A percentile compares a stretch with the other conserved stretches of the same genome.
Evolutionary conservation across 495 filamentous ascomycete genomes (phyloP).

Genomic region (Hyphodiscus hymeniophilus): DNA sequence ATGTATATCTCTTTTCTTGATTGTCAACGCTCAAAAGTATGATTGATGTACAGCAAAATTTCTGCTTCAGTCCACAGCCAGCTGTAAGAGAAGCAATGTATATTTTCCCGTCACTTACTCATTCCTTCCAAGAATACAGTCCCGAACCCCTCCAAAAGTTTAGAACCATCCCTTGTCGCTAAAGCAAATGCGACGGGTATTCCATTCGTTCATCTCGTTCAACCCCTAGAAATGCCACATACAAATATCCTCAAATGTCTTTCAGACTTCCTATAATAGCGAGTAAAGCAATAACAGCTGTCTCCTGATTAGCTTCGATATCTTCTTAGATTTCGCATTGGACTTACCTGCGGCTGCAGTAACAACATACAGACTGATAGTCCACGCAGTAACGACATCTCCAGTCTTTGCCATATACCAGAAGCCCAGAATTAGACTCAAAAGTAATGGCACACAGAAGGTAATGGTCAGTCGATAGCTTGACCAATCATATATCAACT

Average conservation of each 20-base stretch:
- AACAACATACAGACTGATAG: constrained; percentile 15
- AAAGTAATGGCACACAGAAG: constrained; percentile 7
- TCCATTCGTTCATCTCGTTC: too few species aligned
- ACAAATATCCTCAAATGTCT: constrained; percentile 9
- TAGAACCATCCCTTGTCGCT: too few species aligned
- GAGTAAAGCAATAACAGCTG: constrained; percentile 18
- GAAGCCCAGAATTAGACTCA: constrained; percentile 5
- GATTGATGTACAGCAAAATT: too few species aligned
- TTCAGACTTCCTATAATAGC: constrained; percentile 19
- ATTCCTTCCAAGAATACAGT: too few species aligned
- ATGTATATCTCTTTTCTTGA: too few species aligned
- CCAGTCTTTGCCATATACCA: constrained; percentile 16
- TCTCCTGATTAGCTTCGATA: not conserved
- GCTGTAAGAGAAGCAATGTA: too few species aligned
- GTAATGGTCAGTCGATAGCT: constrained; percentile 12
- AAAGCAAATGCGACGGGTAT: too few species aligned
- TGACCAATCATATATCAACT: constrained; percentile 17
- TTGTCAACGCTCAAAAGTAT: too few species aligned
- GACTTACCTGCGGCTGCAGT: constrained; percentile 16
- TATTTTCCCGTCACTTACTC: too few species aligned
- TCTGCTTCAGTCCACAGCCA: too few species aligned
- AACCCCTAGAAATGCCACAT: not conserved
- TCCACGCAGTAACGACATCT: constrained; percentile 19
- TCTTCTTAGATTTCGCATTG: not conserved
- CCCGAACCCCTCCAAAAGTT: too few species aligned